Evolutionary conservation across 2,329 filamentous ascomycete species (phyloP).

Genomic region (Fusarium longipes): DNA sequence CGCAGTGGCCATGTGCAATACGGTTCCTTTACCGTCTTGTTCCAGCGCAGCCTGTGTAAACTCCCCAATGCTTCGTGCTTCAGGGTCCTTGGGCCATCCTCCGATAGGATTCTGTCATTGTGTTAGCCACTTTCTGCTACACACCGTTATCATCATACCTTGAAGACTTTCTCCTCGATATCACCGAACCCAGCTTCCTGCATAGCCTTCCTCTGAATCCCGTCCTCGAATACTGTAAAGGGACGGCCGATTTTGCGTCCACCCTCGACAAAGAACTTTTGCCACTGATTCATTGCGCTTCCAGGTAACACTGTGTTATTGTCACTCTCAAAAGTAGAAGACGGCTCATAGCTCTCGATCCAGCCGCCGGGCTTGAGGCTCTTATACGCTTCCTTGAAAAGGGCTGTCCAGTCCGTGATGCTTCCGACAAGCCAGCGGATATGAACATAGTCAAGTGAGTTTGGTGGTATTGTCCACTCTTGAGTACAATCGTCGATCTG

Average conservation of each 20-base stretch:
- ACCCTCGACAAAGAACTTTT: slow-evolving; percentile 16
- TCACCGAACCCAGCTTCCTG: background rate
- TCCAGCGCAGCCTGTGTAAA: slow-evolving; percentile 3
- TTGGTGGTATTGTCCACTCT: background rate
- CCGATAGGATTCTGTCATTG: background rate
- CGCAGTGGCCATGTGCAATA: background rate
- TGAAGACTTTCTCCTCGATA: background rate
- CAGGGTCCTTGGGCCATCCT: slow-evolving; percentile 10
- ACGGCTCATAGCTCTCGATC: slow-evolving; percentile 16
- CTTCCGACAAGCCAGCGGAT: slow-evolving; percentile 9
- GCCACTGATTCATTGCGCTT: slow-evolving; percentile 1
- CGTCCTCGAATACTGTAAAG: background rate
- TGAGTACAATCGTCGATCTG: slow-evolving; percentile 14
- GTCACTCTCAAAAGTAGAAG: background rate
- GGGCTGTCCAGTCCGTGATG: background rate
- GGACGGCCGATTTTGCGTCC: background rate
- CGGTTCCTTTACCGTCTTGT: background rate
- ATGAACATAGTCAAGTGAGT: slow-evolving; percentile 3
- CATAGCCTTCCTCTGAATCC: slow-evolving; percentile 1
- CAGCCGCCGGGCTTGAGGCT: slow-evolving; percentile 3
- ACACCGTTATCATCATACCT: background rate
- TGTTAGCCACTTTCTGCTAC: background rate
- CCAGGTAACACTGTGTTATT: background rate
- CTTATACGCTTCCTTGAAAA: background rate
- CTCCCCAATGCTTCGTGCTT: background rate